Evolutionary conservation across 2,329 filamentous ascomycete genomes (phyloP).

Genomic region (Monosporascus sp.): DNA sequence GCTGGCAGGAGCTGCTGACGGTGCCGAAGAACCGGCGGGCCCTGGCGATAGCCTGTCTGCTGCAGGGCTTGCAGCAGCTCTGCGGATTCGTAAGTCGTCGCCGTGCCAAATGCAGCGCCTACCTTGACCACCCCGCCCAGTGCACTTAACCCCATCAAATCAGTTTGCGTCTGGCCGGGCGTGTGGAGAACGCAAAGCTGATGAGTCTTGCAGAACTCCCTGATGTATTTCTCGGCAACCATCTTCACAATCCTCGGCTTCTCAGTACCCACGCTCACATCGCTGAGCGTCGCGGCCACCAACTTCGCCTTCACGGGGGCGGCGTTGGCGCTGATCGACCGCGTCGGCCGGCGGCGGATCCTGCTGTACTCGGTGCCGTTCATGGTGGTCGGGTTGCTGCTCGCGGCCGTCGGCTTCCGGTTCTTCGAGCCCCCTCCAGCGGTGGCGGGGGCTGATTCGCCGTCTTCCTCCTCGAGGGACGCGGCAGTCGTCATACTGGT

Average conservation of each 20-base stretch:
- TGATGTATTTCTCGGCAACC: constrained; percentile 89
- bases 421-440: constrained; percentile 46
- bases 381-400: constrained; percentile 69
- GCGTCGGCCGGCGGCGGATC: constrained; percentile 71
- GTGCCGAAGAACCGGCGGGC: constrained; percentile 66
- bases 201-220: constrained; percentile 56
- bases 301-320: constrained; percentile 77
- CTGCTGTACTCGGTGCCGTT: constrained; percentile 78
- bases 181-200: neutral
- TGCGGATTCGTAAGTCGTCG: constrained; percentile 65
- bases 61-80: constrained; percentile 84
- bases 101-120: neutral
- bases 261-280: constrained; percentile 70
- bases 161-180: too few relatives aligned
- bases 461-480: constrained; percentile 14
- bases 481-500: constrained; percentile 58
- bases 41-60: constrained; percentile 75
- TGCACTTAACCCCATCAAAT: too few relatives aligned
- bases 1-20: constrained; percentile 49
- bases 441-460: constrained; percentile 18
- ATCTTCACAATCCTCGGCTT: constrained; percentile 78
- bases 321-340: constrained; percentile 73
- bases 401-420: constrained; percentile 69
- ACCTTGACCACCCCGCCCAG: too few relatives aligned
- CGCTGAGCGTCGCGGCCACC: constrained; percentile 73